Evolutionary conservation across 164 flowering plant genomes (phyloP).

Genomic region (Liriodendron chinense): DNA sequence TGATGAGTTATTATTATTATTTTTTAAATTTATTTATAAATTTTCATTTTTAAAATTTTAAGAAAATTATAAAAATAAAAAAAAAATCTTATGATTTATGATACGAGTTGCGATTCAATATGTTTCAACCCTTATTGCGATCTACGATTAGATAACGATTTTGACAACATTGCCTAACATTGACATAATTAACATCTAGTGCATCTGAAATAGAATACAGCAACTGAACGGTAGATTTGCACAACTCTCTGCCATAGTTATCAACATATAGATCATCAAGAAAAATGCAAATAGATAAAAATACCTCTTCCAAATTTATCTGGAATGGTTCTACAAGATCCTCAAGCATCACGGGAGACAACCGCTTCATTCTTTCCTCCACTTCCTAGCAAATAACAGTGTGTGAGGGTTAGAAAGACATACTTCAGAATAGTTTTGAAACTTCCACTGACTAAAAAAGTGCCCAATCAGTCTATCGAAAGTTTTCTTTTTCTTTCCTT

Average conservation of each 20-base stretch:
- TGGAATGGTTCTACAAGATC: constrained; percentile 76
- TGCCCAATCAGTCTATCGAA: too few relatives aligned
- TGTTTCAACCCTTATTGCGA: too few relatives aligned
- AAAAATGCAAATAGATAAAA: background rate
- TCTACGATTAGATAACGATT: too few relatives aligned
- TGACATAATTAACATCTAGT: background rate
- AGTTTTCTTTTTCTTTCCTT: too few relatives aligned
- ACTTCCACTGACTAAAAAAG: too few relatives aligned
- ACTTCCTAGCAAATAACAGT: constrained; percentile 58
- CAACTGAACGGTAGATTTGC: too few relatives aligned
- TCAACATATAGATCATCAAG: background rate
- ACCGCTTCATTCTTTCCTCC: constrained; percentile 55
- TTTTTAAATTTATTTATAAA: too few relatives aligned
- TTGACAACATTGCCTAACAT: background rate
- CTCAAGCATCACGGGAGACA: constrained; percentile 82
- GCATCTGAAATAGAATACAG: background rate
- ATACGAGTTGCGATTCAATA: too few relatives aligned
- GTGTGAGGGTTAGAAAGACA: constrained; percentile 7
- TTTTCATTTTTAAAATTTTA: too few relatives aligned
- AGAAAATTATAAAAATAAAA: too few relatives aligned
- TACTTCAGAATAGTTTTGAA: background rate
- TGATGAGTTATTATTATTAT: too few relatives aligned
- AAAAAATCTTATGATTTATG: too few relatives aligned
- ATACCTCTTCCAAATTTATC: constrained; percentile 76
- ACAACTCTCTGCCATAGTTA: background rate